These are phyloP conservation scores for Anthostomella pinea DNA, from an alignment of 2,329 filamentous ascomycete genomes.

Conservation along the genomic window DNA sequence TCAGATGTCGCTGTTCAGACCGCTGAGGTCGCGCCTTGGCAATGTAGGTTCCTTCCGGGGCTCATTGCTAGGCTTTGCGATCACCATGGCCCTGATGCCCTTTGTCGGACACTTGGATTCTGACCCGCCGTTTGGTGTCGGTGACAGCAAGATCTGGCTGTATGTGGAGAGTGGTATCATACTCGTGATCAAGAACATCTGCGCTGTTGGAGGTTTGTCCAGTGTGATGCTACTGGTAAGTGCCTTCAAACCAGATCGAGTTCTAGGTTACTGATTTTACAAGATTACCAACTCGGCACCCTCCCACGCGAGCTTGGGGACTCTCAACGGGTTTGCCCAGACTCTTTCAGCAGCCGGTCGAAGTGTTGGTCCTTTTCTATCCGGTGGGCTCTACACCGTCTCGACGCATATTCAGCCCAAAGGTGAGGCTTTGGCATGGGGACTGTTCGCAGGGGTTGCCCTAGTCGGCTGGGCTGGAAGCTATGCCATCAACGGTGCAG, in stretches of 20 bases:
- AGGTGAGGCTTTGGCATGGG: constrained; percentile 83
- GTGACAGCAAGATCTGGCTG: constrained; percentile 65
- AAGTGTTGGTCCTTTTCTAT: constrained; percentile 83
- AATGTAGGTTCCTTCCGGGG: constrained; percentile 82
- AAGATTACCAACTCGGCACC: constrained; percentile 89
- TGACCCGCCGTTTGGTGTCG: constrained; percentile 53
- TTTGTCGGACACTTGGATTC: constrained; percentile 77
- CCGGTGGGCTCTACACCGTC: constrained; percentile 80
- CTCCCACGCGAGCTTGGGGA: constrained; percentile 80
- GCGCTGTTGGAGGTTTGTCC: constrained; percentile 83
- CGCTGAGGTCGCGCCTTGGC: constrained; percentile 72
- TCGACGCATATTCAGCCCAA: constrained; percentile 71
- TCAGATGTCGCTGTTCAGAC: constrained; percentile 81
- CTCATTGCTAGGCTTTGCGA: constrained; percentile 73
- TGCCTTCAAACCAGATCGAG: constrained; percentile 14
- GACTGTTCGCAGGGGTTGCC: constrained; percentile 79
- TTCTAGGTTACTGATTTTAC: constrained; percentile 4
- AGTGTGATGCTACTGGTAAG: constrained; percentile 82
- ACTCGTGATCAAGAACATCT: constrained; percentile 84
- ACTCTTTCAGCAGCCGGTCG: constrained; percentile 88
- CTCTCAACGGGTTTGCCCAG: constrained; percentile 89
- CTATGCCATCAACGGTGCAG: constrained; percentile 68
- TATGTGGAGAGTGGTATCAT: constrained; percentile 79
- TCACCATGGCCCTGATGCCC: constrained; percentile 84
- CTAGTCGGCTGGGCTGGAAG: constrained; percentile 78